A percentile compares a stretch with the other conserved stretches of the same genome.
These are phyloP conservation scores for Leptodermis oblonga DNA, from an alignment of 257 asterid species.

Conservation along the genomic window DNA sequence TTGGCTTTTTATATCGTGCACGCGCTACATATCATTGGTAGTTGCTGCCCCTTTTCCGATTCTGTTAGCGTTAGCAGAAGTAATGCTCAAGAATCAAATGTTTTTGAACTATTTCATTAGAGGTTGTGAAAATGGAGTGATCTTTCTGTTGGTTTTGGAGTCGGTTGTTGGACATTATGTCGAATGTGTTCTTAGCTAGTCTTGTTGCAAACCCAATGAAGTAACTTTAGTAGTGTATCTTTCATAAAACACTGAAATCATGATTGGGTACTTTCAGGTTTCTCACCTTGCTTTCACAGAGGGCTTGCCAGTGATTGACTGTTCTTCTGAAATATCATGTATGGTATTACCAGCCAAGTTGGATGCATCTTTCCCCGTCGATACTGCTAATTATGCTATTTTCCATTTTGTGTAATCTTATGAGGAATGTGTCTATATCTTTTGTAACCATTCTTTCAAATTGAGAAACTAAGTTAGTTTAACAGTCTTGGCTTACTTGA, in stretches of 20 bases:
- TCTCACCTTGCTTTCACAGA: constrained; percentile 61
- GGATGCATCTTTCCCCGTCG: constrained; percentile 1
- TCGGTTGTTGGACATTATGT: neutral
- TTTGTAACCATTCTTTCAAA: neutral
- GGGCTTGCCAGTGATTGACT: constrained; percentile 71
- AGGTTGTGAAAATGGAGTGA: neutral
- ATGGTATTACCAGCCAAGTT: no score
- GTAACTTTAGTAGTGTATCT: neutral
- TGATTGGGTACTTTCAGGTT: constrained; percentile 46
- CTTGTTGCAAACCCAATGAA: neutral
- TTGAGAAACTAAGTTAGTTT: neutral
- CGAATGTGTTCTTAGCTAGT: neutral
- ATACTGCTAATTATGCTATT: neutral
- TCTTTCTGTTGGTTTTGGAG: neutral
- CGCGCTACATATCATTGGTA: neutral
- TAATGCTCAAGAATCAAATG: neutral
- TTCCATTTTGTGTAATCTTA: neutral
- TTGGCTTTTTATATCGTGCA: no score
- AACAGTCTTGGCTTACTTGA: constrained; percentile 13
- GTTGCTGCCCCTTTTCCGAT: neutral
- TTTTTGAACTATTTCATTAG: neutral
- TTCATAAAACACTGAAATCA: neutral
- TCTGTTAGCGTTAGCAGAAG: neutral
- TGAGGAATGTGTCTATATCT: neutral
- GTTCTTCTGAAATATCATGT: constrained; percentile 58